These are phyloP conservation scores for Chrysanthemum seticuspe DNA, from an alignment of 129 eudicot genomes.

Conservation along the genomic window DNA sequence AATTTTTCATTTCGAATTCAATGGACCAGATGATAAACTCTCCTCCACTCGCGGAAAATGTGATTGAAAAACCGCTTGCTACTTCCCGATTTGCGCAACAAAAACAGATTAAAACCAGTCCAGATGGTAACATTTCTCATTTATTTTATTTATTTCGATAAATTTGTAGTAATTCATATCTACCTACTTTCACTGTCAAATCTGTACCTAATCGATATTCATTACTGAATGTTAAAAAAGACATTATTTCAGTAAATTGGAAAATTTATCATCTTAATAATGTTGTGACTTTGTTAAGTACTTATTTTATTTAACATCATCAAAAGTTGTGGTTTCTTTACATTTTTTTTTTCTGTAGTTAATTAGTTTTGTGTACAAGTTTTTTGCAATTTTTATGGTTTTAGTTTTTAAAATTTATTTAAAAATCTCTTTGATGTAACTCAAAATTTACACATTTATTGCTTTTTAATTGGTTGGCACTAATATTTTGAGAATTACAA, in stretches of 20 bases:
- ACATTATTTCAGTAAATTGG: not conserved
- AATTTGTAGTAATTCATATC: too few relatives aligned
- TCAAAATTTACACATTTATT: not conserved
- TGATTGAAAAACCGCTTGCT: constrained; percentile 37
- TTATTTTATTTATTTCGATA: not conserved
- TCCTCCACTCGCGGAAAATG: constrained; percentile 14
- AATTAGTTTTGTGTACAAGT: too few relatives aligned
- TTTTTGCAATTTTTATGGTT: too few relatives aligned
- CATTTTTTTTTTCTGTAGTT: too few relatives aligned
- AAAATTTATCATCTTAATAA: not conserved
- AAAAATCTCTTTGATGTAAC: not conserved
- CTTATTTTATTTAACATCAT: too few relatives aligned
- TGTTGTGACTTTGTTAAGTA: not conserved
- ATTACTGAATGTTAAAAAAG: not conserved
- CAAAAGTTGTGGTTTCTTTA: too few relatives aligned
- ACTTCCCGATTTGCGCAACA: constrained; percentile 43
- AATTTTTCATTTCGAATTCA: too few relatives aligned
- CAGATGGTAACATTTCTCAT: constrained; percentile 36
- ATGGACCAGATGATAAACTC: constrained; percentile 1
- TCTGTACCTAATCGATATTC: too few relatives aligned
- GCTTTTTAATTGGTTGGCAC: not conserved
- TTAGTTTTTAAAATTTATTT: not conserved
- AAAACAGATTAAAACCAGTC: constrained; percentile 44
- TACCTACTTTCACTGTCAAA: too few relatives aligned
- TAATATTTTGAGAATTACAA: not conserved